Evolutionary conservation across 2,329 filamentous ascomycete genomes (phyloP).

Genomic region (Colletotrichum siamense): DNA sequence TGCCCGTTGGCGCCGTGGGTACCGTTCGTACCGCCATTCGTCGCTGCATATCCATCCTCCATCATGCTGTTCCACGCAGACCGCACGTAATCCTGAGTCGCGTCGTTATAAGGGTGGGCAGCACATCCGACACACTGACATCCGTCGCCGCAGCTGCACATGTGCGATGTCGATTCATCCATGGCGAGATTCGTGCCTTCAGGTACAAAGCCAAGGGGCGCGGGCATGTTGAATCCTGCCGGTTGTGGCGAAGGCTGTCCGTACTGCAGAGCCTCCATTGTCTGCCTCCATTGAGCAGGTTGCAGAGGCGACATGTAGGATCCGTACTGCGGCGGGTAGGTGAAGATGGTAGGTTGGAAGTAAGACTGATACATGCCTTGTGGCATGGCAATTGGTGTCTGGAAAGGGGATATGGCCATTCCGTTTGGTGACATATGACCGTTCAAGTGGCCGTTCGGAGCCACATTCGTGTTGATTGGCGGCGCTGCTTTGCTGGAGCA

Average conservation of each 20-base stretch:
- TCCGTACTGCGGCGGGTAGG: constrained; percentile 59
- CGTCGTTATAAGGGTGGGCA: constrained; percentile 71
- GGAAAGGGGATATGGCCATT: constrained; percentile 38
- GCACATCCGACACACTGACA: constrained; percentile 74
- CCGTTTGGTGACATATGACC: constrained; percentile 30
- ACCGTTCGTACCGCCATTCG: constrained; percentile 24
- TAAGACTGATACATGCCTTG: constrained; percentile 44
- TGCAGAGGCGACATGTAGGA: constrained; percentile 61
- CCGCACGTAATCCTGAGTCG: constrained; percentile 60
- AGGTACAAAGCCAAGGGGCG: constrained; percentile 1
- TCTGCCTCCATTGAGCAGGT: constrained; percentile 57
- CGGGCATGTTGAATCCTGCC: constrained; percentile 11
- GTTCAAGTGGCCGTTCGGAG: constrained; percentile 5
- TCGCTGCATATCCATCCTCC: constrained; percentile 34
- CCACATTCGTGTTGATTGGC: constrained; percentile 11
- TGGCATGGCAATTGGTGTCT: constrained; percentile 38
- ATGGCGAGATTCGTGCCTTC: constrained; percentile 24
- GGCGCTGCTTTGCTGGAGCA: constrained; percentile 37
- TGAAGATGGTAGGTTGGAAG: constrained; percentile 53
- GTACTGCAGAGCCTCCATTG: constrained; percentile 46
- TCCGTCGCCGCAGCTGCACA: constrained; percentile 67
- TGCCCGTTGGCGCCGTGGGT: constrained; percentile 22
- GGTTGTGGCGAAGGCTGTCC: constrained; percentile 35
- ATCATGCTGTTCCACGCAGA: constrained; percentile 50
- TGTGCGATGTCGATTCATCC: constrained; percentile 37